Evolutionary conservation across 2,329 filamentous ascomycete species (phyloP), one percentile per base, ranked within the genome.

Genomic region (Colletotrichum truncatum): DNA sequence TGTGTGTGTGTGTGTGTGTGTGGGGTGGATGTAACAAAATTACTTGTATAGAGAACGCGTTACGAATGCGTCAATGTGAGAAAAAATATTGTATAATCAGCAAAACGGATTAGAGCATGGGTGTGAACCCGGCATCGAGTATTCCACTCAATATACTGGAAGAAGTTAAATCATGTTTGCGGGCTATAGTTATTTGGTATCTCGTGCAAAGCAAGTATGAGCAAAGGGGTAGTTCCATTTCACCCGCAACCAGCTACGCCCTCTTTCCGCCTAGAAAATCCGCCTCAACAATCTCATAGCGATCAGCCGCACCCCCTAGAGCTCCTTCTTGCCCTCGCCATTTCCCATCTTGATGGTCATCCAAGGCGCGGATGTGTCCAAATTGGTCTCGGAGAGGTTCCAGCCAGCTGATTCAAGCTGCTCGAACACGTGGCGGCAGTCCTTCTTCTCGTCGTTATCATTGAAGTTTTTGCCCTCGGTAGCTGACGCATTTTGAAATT

Each of bases 331-430:
- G 0, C 14, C n/a, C 2, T 21, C 14, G 10, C 11, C n/a, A 6
- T 38, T n/a, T 12, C 18, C 21, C n/a, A 1, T 23, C 0, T 11
- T 8, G 10, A 3, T 28, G n/a, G 23, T n/a, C 30, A 57, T 28
- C 54, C 54, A 57, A 3, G 54, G 41, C 23, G 54, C 54, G 25
- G 54, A 57, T 8, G 28, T 12, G 18, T 46, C 41, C 9, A 57
- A 41, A 32, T 46, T 57, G 8, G n/a, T 10, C 0, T 32, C 52
- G 1, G 8, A 28, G 4, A 28, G 18, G 16, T 14, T 6, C 54
- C 54, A 57, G 26, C 26, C 52, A 2, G 41, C 26, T 6, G 10
- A 3, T 12, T 23, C 39, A 11, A 18, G 0, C 41, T 16, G 5
- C 9, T n/a, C 8, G 28, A 56, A 39, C n/a, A 18, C n/a, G 12